A percentile compares a stretch with the other conserved stretches of the same genome.
Conservation (phyloP, 1,139 yeast species). For the Sporopachydermia cereana region DNA sequence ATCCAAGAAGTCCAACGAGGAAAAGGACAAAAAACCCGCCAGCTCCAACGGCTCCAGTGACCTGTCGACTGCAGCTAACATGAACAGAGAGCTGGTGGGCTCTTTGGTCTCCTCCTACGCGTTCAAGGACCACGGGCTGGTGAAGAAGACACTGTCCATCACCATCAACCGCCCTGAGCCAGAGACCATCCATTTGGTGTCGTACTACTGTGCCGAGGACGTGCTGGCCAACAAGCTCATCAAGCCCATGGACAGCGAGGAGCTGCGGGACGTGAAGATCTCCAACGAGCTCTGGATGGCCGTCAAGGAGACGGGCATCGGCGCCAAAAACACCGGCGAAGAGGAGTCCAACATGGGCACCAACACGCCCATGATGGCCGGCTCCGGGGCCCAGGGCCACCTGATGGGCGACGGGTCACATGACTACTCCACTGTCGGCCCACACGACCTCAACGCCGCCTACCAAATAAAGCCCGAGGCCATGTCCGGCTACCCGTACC, state of each 20-base stretch:
- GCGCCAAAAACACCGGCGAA: slow-evolving; percentile 5
- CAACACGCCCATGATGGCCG: slow-evolving; percentile 1
- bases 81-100: slow-evolving; percentile 34
- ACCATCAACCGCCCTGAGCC: slow-evolving; percentile 26
- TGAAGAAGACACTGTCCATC: slow-evolving; percentile 72
- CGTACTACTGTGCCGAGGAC: slow-evolving; percentile 69
- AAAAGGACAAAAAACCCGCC: slow-evolving; percentile 19
- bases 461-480: slow-evolving; percentile 4
- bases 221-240: slow-evolving; percentile 45
- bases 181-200: slow-evolving; percentile 62
- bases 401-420: neutral
- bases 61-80: slow-evolving; percentile 7
- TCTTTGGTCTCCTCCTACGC: slow-evolving; percentile 51
- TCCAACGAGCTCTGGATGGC: slow-evolving; percentile 34
- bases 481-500: slow-evolving; percentile 4
- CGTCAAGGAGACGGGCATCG: slow-evolving; percentile 3
- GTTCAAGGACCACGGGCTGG: slow-evolving; percentile 63
- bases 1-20: slow-evolving; percentile 23
- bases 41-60: slow-evolving; percentile 12
- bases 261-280: slow-evolving; percentile 40
- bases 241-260: slow-evolving; percentile 46
- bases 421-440: slow-evolving; percentile 4
- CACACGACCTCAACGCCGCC: slow-evolving; percentile 2
- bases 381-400: neutral
- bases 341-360: neutral